phyloP scores from a whole-genome alignment of 495 filamentous ascomycete genomes.

The Polyplosphaeria fusca region DNA sequence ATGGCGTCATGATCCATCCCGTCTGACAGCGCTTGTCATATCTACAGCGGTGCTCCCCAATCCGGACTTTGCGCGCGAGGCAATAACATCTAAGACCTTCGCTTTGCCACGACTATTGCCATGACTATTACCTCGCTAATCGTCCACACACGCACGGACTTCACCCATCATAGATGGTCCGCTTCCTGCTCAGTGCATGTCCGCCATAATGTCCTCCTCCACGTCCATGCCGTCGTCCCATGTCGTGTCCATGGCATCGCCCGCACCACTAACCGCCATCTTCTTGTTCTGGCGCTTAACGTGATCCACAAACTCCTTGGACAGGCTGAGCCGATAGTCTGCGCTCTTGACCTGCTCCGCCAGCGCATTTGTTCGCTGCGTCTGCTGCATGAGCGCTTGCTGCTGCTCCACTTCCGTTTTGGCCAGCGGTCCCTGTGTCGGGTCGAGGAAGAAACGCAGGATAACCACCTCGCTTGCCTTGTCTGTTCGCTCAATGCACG shows the following conservation, averaged over 20 bases:
- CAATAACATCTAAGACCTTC: neutral
- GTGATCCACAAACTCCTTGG: constrained; percentile 39
- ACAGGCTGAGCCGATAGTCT: constrained; percentile 38
- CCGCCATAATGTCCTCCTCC: constrained; percentile 44
- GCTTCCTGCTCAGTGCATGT: constrained; percentile 23
- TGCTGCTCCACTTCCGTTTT: constrained; percentile 35
- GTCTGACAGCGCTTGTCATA: constrained; percentile 16
- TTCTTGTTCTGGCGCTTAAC: constrained; percentile 33
- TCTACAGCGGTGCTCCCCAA: neutral
- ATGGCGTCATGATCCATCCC: constrained; percentile 20
- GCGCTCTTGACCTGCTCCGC: constrained; percentile 37
- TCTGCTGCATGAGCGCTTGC: constrained; percentile 36
- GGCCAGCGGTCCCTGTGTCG: constrained; percentile 28
- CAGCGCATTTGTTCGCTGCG: constrained; percentile 35
- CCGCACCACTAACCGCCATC: constrained; percentile 1
- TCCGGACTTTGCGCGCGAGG: neutral
- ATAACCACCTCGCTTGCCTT: constrained; percentile 9
- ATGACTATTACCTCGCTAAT: too few species aligned
- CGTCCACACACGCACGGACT: too few species aligned
- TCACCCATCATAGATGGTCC: neutral
- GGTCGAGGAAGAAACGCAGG: constrained; percentile 39
- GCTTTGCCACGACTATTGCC: neutral
- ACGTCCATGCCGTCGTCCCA: constrained; percentile 36
- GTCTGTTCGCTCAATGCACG: constrained; percentile 26
- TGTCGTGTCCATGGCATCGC: constrained; percentile 26